A percentile compares a stretch with the other conserved stretches of the same genome.
These are phyloP conservation scores for Gonium pectorale DNA, from an alignment of 139 green algal species.

Conservation along the genomic window DNA sequence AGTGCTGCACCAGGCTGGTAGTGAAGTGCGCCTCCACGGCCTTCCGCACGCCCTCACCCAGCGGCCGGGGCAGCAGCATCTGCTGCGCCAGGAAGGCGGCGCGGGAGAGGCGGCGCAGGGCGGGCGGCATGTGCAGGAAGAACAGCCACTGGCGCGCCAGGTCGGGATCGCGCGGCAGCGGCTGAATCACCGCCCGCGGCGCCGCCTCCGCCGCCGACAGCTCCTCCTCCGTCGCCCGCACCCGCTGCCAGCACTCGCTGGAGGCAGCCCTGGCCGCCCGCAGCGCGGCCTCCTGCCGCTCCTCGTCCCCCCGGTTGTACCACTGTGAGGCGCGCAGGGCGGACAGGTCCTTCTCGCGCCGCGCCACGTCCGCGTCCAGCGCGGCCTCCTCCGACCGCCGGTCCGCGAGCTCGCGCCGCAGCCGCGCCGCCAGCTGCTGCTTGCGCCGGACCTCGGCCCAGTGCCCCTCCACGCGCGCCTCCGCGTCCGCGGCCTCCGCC, in stretches of 20 bases:
- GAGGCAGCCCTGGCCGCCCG: no score
- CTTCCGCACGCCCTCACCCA: no score
- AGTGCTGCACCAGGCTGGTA: no score
- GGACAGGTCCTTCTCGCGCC: no score
- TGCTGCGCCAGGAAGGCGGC: slow-evolving; percentile 65
- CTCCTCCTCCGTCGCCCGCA: no score
- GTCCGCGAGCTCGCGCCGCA: slow-evolving; percentile 1
- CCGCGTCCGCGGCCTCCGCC: slow-evolving; percentile 41
- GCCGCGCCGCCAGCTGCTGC: slow-evolving; percentile 29
- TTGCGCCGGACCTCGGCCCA: slow-evolving; percentile 60
- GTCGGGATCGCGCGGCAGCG: slow-evolving; percentile 32
- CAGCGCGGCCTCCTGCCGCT: no score
- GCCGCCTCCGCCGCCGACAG: slow-evolving; percentile 22
- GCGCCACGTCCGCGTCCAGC: no score
- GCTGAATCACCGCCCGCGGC: slow-evolving; percentile 58
- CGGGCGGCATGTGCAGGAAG: slow-evolving; percentile 64
- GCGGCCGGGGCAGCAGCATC: slow-evolving; percentile 53
- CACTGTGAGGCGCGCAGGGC: no score
- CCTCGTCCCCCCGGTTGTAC: no score
- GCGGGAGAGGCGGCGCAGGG: slow-evolving; percentile 55
- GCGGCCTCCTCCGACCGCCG: no score
- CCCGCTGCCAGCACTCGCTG: no score
- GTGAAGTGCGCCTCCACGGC: no score
- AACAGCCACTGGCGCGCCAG: slow-evolving; percentile 58
- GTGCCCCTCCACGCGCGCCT: slow-evolving; percentile 27